Conservation (phyloP, 805 yeast genomes). For the Myxozyma nipponensis region DNA sequence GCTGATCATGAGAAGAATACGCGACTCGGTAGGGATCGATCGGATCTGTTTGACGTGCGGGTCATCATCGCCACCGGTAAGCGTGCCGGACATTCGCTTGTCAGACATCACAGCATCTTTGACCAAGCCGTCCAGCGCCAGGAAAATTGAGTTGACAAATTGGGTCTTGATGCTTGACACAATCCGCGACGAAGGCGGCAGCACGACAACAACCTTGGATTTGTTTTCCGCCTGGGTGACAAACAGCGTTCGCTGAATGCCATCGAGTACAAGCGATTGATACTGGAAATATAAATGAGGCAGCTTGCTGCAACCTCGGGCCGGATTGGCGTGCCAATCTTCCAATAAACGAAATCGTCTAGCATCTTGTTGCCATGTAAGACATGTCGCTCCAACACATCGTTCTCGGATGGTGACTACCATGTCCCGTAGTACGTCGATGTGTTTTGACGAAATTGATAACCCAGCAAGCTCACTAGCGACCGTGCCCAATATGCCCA, state of each 20-base stretch:
- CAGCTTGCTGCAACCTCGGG: constrained; percentile 38
- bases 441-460: constrained; percentile 40
- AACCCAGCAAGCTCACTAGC: constrained; percentile 46
- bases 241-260: constrained; percentile 29
- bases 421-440: constrained; percentile 40
- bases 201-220: constrained; percentile 28
- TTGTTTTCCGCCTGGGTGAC: constrained; percentile 18
- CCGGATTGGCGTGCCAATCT: constrained; percentile 36
- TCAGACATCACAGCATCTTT: constrained; percentile 33
- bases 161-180: constrained; percentile 36
- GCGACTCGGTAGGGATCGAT: constrained; percentile 46
- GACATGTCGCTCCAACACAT: constrained; percentile 47
- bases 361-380: constrained; percentile 52
- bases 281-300: constrained; percentile 42
- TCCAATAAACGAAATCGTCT: constrained; percentile 40
- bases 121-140: constrained; percentile 36
- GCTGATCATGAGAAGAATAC: constrained; percentile 50
- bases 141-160: constrained; percentile 39
- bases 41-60: constrained; percentile 39
- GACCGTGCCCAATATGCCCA: constrained; percentile 43
- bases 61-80: constrained; percentile 32
- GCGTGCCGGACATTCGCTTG: not conserved
- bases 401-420: constrained; percentile 43
- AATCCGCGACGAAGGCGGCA: constrained; percentile 38
- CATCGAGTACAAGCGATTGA: constrained; percentile 40